phyloP scores from a whole-genome alignment of 352 stramenopile species.

The Pythium periplocum region DNA sequence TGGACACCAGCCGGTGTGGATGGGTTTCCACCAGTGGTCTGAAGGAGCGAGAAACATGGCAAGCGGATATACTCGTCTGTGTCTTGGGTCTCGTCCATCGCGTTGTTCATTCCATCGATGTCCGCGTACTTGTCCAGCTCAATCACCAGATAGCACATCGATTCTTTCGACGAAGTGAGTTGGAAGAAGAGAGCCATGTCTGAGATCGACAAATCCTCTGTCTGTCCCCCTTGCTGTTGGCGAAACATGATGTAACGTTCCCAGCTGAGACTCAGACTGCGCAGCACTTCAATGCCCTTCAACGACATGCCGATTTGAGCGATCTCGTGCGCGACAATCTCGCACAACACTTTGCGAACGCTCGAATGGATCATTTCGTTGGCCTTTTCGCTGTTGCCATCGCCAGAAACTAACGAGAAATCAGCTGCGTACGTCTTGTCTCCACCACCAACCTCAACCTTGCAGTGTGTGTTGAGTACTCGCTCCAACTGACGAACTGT shows the following conservation, averaged over 20 bases:
- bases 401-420: slow-evolving; percentile 65
- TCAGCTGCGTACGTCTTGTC: slow-evolving; percentile 43
- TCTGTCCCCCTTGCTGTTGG: slow-evolving; percentile 71
- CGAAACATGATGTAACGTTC: slow-evolving; percentile 82
- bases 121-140: slow-evolving; percentile 84
- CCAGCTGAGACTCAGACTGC: slow-evolving; percentile 79
- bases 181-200: slow-evolving; percentile 79
- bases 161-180: slow-evolving; percentile 79
- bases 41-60: slow-evolving; percentile 77
- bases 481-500: slow-evolving; percentile 61
- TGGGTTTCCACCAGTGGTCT: slow-evolving; percentile 53
- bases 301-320: slow-evolving; percentile 66
- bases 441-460: slow-evolving; percentile 54
- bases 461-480: slow-evolving; percentile 74
- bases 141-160: slow-evolving; percentile 78
- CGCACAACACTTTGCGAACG: slow-evolving; percentile 66
- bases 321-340: slow-evolving; percentile 83
- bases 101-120: slow-evolving; percentile 47
- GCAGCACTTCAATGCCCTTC: slow-evolving; percentile 77
- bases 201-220: slow-evolving; percentile 79
- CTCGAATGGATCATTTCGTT: slow-evolving; percentile 67
- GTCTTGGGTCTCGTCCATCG: slow-evolving; percentile 43
- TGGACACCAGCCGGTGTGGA: slow-evolving; percentile 67
- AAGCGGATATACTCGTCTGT: slow-evolving; percentile 67
- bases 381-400: slow-evolving; percentile 65